phyloP scores from a whole-genome alignment of 805 yeast genomes.

The Candida ponderosae region DNA sequence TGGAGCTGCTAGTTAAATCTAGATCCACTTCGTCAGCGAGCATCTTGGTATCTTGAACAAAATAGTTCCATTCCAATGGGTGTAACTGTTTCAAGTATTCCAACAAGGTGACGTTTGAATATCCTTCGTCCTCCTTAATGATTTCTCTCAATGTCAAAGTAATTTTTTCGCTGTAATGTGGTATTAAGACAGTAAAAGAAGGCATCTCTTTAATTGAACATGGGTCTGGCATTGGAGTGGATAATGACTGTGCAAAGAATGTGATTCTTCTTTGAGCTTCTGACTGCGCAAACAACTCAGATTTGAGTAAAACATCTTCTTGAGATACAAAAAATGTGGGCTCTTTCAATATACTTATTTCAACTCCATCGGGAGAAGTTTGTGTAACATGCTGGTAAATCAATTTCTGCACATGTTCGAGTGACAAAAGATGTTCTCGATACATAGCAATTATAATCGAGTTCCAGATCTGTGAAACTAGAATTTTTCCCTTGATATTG shows the following conservation, averaged over 20 bases:
- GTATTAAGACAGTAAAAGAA: conserved; percentile 73
- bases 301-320: conserved; percentile 63
- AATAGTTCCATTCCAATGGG: conserved; percentile 62
- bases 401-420: conserved; percentile 58
- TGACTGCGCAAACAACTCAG: conserved; percentile 50
- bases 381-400: conserved; percentile 31
- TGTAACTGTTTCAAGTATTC: conserved; percentile 64
- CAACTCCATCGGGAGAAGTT: conserved; percentile 26
- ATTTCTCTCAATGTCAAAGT: conserved; percentile 69
- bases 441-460: conserved; percentile 68
- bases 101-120: conserved; percentile 51
- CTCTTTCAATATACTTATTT: conserved; percentile 44
- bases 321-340: conserved; percentile 77
- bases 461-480: conserved; percentile 67
- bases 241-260: conserved; percentile 82
- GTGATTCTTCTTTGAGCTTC: conserved; percentile 82
- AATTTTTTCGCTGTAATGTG: conserved; percentile 83
- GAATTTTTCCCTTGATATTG: conserved; percentile 33
- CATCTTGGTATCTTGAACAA: conserved; percentile 57
- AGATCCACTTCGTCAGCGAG: conserved; percentile 41
- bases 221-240: conserved; percentile 79
- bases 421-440: conserved; percentile 60
- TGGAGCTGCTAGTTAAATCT: conserved; percentile 1
- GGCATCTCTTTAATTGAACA: conserved; percentile 65
- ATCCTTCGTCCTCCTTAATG: conserved; percentile 60